Conservation (phyloP, 2,329 filamentous ascomycete species). For the Talaromyces albobiverticillius region DNA sequence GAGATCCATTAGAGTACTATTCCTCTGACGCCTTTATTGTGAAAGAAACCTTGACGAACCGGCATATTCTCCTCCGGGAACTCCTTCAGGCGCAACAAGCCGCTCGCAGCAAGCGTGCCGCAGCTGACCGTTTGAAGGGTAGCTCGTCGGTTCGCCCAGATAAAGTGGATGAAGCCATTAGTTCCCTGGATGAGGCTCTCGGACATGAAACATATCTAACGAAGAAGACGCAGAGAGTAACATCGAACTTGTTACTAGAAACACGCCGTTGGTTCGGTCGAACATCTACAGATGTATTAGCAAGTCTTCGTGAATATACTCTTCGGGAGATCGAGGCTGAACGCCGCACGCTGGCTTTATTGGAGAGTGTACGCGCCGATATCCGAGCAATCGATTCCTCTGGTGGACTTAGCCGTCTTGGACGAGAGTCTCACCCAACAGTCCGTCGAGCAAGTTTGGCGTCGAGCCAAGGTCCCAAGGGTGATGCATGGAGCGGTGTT, state of each 20-base stretch:
- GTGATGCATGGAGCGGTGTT: slow-evolving; percentile 97
- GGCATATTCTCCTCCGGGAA: slow-evolving; percentile 92
- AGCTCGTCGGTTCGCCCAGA: slow-evolving; percentile 84
- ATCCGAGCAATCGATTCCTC: slow-evolving; percentile 89
- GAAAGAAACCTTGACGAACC: slow-evolving; percentile 96
- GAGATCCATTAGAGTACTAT: slow-evolving; percentile 91
- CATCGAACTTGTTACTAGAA: slow-evolving; percentile 81
- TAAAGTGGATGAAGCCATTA: slow-evolving; percentile 97
- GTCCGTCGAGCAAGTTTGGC: slow-evolving; percentile 72
- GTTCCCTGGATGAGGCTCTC: slow-evolving; percentile 80
- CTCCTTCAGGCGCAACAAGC: slow-evolving; percentile 85
- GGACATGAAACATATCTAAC: slow-evolving; percentile 76
- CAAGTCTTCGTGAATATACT: slow-evolving; percentile 86
- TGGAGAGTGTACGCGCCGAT: slow-evolving; percentile 92
- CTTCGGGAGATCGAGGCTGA: slow-evolving; percentile 94
- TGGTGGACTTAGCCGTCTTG: slow-evolving; percentile 83
- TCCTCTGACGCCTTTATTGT: slow-evolving; percentile 95
- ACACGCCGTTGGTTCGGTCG: slow-evolving; percentile 87
- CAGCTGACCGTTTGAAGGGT: slow-evolving; percentile 83
- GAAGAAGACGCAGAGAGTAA: slow-evolving; percentile 85
- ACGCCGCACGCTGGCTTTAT: slow-evolving; percentile 80
- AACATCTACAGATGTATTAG: slow-evolving; percentile 77
- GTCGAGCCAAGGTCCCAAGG: slow-evolving; percentile 90
- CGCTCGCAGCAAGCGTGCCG: slow-evolving; percentile 76
- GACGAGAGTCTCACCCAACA: slow-evolving; percentile 80